phyloP scores from a whole-genome alignment of 2,329 filamentous ascomycete species.

The Paraphoma sp. region DNA sequence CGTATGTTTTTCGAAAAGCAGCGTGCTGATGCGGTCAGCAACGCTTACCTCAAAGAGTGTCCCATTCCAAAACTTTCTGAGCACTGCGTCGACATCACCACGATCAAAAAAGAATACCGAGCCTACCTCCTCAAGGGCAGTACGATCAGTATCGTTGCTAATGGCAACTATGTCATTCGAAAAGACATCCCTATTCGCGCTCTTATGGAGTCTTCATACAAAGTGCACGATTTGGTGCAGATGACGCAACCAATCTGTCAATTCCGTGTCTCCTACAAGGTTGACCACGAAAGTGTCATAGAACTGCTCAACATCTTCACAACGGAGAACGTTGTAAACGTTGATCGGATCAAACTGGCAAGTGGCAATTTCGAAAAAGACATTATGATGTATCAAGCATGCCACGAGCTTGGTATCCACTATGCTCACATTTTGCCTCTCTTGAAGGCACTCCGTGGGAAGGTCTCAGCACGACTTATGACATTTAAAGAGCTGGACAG shows the following conservation, averaged over 20 bases:
- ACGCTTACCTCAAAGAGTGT: not conserved
- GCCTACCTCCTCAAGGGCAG: not conserved
- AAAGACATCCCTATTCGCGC: slow-evolving; percentile 1
- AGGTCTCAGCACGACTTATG: not conserved
- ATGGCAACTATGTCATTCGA: not conserved
- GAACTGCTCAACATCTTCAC: slow-evolving; percentile 4
- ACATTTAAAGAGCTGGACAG: slow-evolving; percentile 3
- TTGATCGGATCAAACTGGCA: not conserved
- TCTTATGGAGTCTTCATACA: slow-evolving; percentile 2
- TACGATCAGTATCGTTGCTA: slow-evolving; percentile 1
- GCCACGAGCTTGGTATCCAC: slow-evolving; percentile 3
- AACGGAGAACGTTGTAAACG: not conserved
- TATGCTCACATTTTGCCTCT: slow-evolving; percentile 5
- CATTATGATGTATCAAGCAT: slow-evolving; percentile 7
- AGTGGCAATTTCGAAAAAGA: not conserved
- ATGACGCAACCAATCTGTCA: not conserved
- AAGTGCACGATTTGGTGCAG: slow-evolving; percentile 3
- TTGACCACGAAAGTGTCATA: not conserved
- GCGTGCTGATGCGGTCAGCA: not conserved
- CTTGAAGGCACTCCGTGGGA: slow-evolving; percentile 2
- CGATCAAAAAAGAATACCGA: not conserved
- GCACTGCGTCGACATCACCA: not conserved
- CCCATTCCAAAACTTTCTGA: not conserved
- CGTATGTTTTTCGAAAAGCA: not conserved
- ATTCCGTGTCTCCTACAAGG: slow-evolving; percentile 1